A percentile compares a stretch with the other conserved stretches of the same genome.
Evolutionary conservation across 257 asterid genomes (phyloP).

Genomic region (Avicennia marina): DNA sequence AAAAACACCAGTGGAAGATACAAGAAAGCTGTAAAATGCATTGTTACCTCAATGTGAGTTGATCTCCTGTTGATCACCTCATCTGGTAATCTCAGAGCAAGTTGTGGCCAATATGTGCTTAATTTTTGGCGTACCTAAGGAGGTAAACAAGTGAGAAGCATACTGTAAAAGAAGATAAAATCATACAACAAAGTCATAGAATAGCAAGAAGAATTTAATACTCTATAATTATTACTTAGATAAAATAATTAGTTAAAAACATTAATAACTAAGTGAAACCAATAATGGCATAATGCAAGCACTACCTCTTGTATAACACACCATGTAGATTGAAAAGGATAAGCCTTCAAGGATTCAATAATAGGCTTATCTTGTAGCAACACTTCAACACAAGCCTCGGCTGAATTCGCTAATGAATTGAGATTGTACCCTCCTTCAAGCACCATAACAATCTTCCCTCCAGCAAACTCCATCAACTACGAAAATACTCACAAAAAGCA

Average conservation of each 20-base stretch:
- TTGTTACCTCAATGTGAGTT: slow-evolving; percentile 40
- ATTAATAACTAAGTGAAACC: not conserved
- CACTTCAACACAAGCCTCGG: slow-evolving; percentile 70
- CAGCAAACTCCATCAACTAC: slow-evolving; percentile 81
- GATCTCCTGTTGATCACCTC: slow-evolving; percentile 32
- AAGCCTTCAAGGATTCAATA: slow-evolving; percentile 39
- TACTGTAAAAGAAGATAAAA: not conserved
- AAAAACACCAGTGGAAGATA: not conserved
- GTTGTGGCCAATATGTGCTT: slow-evolving; percentile 68
- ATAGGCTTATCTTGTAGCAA: slow-evolving; percentile 57
- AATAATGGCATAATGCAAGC: not conserved
- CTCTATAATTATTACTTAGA: not conserved
- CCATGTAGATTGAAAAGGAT: slow-evolving; percentile 91
- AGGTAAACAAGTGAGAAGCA: slow-evolving; percentile 6
- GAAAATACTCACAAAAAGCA: slow-evolving; percentile 13
- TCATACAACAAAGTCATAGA: not conserved
- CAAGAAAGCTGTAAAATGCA: slow-evolving; percentile 10
- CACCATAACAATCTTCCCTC: slow-evolving; percentile 91
- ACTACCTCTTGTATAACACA: slow-evolving; percentile 69
- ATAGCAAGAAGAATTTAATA: not conserved
- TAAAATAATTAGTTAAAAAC: slow-evolving; percentile 1
- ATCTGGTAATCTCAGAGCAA: slow-evolving; percentile 47
- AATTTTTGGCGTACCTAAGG: slow-evolving; percentile 59
- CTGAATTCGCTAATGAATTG: slow-evolving; percentile 71
- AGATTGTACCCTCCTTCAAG: slow-evolving; percentile 97